Evolutionary conservation across 768 basidiomycete species (phyloP).

Genomic region (Crassisporium funariophilum): DNA sequence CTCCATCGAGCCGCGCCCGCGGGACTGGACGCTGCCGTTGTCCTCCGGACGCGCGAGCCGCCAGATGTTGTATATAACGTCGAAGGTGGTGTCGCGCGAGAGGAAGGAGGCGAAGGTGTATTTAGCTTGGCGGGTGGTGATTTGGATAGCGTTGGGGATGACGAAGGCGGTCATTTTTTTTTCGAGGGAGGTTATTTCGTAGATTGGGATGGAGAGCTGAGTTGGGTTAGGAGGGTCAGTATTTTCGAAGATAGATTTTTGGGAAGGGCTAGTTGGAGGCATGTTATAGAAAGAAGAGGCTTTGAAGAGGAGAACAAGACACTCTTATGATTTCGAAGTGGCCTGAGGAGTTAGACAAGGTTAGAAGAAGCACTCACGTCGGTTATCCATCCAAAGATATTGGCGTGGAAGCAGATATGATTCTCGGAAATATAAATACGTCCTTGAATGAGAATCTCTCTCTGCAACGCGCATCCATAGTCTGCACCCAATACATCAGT

Average conservation of each 20-base stretch:
- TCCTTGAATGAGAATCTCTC: conserved; percentile 96
- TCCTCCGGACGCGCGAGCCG: conserved; percentile 80
- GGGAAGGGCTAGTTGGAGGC: background rate
- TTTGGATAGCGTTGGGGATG: conserved; percentile 94
- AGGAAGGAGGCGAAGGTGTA: conserved; percentile 97
- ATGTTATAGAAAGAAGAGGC: background rate
- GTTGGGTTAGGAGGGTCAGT: conserved; percentile 8
- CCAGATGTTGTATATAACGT: conserved; percentile 97
- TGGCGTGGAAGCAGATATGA: conserved; percentile 99
- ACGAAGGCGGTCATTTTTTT: conserved; percentile 98
- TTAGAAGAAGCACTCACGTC: conserved; percentile 60
- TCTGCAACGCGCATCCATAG: conserved; percentile 95
- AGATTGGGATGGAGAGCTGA: conserved; percentile 23
- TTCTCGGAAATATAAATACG: conserved; percentile 97
- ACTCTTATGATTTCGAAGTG: background rate
- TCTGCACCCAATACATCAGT: no score
- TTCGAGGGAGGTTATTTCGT: conserved; percentile 84
- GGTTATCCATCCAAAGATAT: conserved; percentile 99
- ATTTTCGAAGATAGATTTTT: background rate
- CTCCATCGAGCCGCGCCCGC: conserved; percentile 38
- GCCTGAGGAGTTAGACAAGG: background rate
- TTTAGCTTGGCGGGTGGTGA: conserved; percentile 80
- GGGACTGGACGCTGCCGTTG: conserved; percentile 37
- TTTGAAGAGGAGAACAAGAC: conserved; percentile 2
- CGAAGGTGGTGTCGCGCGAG: conserved; percentile 92